phyloP scores from a whole-genome alignment of 2,329 filamentous ascomycete genomes.

The Diplodia intermedia region DNA sequence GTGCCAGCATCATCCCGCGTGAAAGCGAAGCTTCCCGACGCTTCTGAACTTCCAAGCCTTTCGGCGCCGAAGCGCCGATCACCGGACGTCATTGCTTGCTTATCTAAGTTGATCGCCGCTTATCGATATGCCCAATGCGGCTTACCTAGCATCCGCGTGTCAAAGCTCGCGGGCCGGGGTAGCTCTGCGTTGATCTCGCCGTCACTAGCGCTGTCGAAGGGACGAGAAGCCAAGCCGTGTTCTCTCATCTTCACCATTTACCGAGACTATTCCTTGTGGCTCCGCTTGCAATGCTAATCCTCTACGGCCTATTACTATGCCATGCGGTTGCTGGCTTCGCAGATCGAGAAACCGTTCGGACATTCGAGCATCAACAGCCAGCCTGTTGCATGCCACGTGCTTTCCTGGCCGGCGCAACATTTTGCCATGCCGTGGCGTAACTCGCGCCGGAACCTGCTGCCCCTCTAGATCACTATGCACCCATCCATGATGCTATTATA shows the following conservation, averaged over 20 bases:
- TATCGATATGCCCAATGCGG: slow-evolving; percentile 18
- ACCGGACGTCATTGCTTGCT: slow-evolving; percentile 14
- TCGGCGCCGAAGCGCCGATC: slow-evolving; percentile 17
- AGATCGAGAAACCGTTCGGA: neutral
- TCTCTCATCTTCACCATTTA: no score
- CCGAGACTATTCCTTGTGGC: neutral
- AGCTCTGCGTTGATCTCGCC: slow-evolving; percentile 8
- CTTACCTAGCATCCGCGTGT: slow-evolving; percentile 16
- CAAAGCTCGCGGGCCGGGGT: slow-evolving; percentile 19
- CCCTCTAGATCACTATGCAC: slow-evolving; percentile 12
- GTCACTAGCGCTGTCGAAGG: neutral
- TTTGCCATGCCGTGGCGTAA: neutral
- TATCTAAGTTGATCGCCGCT: neutral
- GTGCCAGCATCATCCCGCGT: slow-evolving; percentile 23
- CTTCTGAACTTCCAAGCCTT: slow-evolving; percentile 14
- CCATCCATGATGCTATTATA: slow-evolving; percentile 22
- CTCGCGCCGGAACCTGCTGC: neutral
- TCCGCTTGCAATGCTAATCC: neutral
- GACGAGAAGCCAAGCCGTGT: neutral
- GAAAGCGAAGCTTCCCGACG: slow-evolving; percentile 26
- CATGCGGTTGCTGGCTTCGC: neutral
- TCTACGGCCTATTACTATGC: slow-evolving; percentile 4
- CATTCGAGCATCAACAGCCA: neutral
- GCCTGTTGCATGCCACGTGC: no score
- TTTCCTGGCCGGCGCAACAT: no score